phyloP scores from a whole-genome alignment of 2,329 filamentous ascomycete genomes.

The Aspergillus piperis region DNA sequence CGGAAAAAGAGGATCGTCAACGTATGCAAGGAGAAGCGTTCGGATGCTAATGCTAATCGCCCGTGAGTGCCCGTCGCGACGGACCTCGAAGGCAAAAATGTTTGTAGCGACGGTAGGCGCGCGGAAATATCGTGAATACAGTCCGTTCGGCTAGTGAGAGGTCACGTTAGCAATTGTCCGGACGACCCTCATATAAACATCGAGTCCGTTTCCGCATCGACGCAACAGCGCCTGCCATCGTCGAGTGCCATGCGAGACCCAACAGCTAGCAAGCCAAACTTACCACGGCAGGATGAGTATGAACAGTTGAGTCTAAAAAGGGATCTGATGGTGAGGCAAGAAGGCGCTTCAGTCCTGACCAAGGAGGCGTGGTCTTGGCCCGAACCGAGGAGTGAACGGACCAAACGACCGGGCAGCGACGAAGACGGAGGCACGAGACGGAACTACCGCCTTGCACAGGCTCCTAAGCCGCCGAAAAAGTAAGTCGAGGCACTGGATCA shows the following conservation, averaged over 20 bases:
- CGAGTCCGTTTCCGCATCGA: conserved; percentile 6
- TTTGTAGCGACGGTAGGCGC: conserved; percentile 14
- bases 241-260: not conserved
- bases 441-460: conserved; percentile 34
- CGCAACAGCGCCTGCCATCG: conserved; percentile 9
- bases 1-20: not conserved
- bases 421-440: conserved; percentile 28
- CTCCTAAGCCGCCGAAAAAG: conserved; percentile 29
- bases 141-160: conserved; percentile 23
- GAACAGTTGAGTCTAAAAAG: conserved; percentile 15
- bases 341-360: conserved; percentile 22
- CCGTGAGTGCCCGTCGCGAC: conserved; percentile 12
- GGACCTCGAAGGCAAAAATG: not conserved
- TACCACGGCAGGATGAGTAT: conserved; percentile 20
- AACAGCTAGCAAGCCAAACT: conserved; percentile 6
- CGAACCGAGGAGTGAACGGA: conserved; percentile 32
- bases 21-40: conserved; percentile 1
- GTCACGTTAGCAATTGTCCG: conserved; percentile 36
- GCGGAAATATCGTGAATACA: conserved; percentile 9
- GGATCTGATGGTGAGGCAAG: conserved; percentile 20
- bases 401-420: conserved; percentile 25
- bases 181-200: conserved; percentile 23
- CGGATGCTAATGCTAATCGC: not conserved
- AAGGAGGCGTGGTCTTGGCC: conserved; percentile 36
- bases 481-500: conserved; percentile 23